Conservation (phyloP, 108 stramenopile genomes). For the Aureococcus anophagefferens region DNA sequence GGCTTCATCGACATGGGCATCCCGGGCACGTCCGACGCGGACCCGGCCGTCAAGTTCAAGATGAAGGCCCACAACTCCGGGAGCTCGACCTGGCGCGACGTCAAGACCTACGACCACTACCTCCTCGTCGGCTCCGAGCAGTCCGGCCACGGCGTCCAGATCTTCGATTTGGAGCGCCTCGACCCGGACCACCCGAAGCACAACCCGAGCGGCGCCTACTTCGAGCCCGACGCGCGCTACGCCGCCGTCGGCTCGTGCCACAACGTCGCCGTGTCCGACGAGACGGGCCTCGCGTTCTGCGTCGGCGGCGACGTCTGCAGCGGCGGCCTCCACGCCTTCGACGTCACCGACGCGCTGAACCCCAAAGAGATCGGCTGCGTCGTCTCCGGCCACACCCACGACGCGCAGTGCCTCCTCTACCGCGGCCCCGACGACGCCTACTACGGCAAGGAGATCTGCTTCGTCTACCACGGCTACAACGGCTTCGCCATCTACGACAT, state of each 20-base stretch:
- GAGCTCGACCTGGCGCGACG: not conserved
- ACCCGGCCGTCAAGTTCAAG: too few species aligned
- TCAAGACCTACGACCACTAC: conserved; percentile 14
- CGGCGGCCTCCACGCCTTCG: conserved; percentile 26
- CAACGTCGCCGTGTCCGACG: conserved; percentile 28
- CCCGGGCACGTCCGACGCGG: too few species aligned
- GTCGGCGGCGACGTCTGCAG: conserved; percentile 2
- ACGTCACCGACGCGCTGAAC: conserved; percentile 16
- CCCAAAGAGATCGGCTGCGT: conserved; percentile 17
- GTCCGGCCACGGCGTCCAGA: conserved; percentile 22
- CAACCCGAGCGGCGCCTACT: too few species aligned
- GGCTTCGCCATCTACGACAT: conserved; percentile 28
- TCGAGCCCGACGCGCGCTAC: too few species aligned
- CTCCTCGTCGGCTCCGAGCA: conserved; percentile 22
- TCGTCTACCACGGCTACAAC: conserved; percentile 21
- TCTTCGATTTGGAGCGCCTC: conserved; percentile 6
- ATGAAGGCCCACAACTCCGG: too few species aligned
- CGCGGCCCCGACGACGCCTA: conserved; percentile 23
- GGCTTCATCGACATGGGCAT: too few species aligned
- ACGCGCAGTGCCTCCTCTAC: conserved; percentile 31
- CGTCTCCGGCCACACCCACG: conserved; percentile 21
- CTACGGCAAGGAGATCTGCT: conserved; percentile 23
- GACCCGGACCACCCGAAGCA: too few species aligned
- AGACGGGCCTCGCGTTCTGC: not conserved
- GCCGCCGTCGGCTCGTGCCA: not conserved